Conservation (phyloP, 345 rosid genomes). For the Clarkia xantiana region DNA sequence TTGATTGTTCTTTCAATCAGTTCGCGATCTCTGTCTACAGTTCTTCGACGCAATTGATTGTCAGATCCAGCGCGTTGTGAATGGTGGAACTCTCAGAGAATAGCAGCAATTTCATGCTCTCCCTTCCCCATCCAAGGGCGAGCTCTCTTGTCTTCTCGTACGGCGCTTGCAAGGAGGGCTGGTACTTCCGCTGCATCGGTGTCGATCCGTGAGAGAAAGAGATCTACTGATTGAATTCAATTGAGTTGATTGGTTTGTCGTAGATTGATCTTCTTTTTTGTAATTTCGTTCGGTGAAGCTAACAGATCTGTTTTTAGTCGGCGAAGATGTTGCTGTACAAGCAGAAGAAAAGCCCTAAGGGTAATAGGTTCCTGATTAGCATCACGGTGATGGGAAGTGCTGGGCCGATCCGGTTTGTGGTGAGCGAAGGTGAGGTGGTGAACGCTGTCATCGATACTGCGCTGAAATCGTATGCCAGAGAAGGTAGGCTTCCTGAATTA, state of each 20-base stretch:
- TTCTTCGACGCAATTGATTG: background rate
- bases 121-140: conserved; percentile 76
- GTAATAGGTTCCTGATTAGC: conserved; percentile 62
- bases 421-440: conserved; percentile 1
- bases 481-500: too few relatives aligned
- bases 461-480: too few relatives aligned
- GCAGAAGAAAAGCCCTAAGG: conserved; percentile 64
- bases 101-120: conserved; percentile 50
- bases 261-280: background rate
- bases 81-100: conserved; percentile 77
- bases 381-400: conserved; percentile 86
- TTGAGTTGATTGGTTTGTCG: background rate
- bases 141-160: conserved; percentile 64
- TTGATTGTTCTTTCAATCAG: background rate
- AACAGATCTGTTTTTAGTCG: too few relatives aligned
- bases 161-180: conserved; percentile 99
- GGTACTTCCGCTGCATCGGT: conserved; percentile 99
- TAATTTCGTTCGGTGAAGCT: background rate
- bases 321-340: conserved; percentile 82
- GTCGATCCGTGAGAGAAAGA: conserved; percentile 66
- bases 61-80: conserved; percentile 32
- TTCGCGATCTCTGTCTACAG: background rate
- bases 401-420: conserved; percentile 89
- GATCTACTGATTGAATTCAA: background rate
- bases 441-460: background rate